Evolutionary conservation across 1,284 basidiomycete species (phyloP).

Genomic region (Leccinum fuscescens): DNA sequence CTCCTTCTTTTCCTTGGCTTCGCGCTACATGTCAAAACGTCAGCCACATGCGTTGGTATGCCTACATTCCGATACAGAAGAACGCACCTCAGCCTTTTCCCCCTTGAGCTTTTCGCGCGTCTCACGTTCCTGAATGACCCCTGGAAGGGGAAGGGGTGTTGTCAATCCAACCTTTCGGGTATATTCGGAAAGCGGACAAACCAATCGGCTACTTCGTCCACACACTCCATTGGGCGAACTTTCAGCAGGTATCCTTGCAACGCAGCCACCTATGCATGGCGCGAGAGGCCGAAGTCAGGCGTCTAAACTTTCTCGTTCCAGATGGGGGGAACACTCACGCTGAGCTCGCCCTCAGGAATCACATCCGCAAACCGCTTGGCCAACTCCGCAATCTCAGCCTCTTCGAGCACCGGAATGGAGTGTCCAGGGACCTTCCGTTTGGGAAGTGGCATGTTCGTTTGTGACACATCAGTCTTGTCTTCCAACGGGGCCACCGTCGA

Average conservation of each 20-base stretch:
- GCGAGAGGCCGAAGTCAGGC: slow-evolving; percentile 1
- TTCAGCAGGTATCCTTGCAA: slow-evolving; percentile 83
- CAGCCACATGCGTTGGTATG: slow-evolving; percentile 4
- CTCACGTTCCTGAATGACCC: slow-evolving; percentile 74
- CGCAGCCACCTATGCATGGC: slow-evolving; percentile 62
- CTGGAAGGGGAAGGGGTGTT: slow-evolving; percentile 21
- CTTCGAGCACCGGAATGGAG: slow-evolving; percentile 63
- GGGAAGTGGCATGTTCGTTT: slow-evolving; percentile 64
- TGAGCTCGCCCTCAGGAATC: slow-evolving; percentile 80
- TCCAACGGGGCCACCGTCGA: slow-evolving; percentile 22
- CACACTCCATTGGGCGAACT: slow-evolving; percentile 76
- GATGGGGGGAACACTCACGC: slow-evolving; percentile 46
- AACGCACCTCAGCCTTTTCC: slow-evolving; percentile 74
- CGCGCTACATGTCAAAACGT: slow-evolving; percentile 46
- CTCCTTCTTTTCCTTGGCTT: slow-evolving; percentile 74
- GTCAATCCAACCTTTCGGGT: not conserved
- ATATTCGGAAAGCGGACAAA: slow-evolving; percentile 25
- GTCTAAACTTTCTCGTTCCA: not conserved
- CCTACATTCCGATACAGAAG: not conserved
- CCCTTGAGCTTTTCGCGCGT: slow-evolving; percentile 77
- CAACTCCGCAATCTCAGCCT: slow-evolving; percentile 68
- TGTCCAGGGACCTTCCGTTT: slow-evolving; percentile 59
- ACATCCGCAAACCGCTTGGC: slow-evolving; percentile 75
- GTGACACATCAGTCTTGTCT: slow-evolving; percentile 48
- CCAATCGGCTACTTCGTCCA: slow-evolving; percentile 74